Evolutionary conservation across 2,329 filamentous ascomycete species (phyloP).

Genomic region (Penicillium frequentans): DNA sequence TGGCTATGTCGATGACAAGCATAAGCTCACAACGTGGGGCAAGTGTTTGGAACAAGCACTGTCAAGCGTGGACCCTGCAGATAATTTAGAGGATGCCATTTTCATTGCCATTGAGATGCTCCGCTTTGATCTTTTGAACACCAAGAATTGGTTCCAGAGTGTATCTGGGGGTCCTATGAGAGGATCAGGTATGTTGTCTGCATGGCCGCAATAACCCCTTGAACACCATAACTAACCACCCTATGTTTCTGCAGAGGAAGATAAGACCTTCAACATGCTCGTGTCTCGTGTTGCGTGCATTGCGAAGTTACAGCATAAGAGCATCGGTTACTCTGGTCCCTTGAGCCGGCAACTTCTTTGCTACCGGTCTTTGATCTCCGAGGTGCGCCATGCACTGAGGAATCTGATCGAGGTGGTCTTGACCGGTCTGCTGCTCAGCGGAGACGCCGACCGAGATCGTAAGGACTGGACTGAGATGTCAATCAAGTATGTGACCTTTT

Average conservation of each 20-base stretch:
- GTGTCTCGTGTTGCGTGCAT: conserved; percentile 85
- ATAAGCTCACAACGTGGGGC: conserved; percentile 82
- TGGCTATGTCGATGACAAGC: conserved; percentile 75
- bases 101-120: conserved; percentile 85
- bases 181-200: conserved; percentile 47
- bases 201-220: neutral
- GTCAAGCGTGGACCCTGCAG: conserved; percentile 57
- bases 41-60: conserved; percentile 72
- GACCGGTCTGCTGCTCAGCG: conserved; percentile 76
- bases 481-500: conserved; percentile 60
- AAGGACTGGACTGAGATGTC: conserved; percentile 68
- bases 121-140: conserved; percentile 73
- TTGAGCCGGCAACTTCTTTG: conserved; percentile 85
- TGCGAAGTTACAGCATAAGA: conserved; percentile 76
- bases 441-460: conserved; percentile 71
- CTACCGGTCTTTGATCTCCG: conserved; percentile 79
- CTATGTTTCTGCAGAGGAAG: conserved; percentile 56
- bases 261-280: conserved; percentile 75
- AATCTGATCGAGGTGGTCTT: conserved; percentile 83
- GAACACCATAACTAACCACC: neutral
- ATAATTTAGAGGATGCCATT: conserved; percentile 71
- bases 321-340: conserved; percentile 90
- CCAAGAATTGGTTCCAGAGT: conserved; percentile 61
- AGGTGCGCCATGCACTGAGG: conserved; percentile 75
- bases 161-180: conserved; percentile 61